Evolutionary conservation across 2,329 filamentous ascomycete genomes (phyloP), one percentile per base, ranked within the genome.

Genomic region (Onygenales sp.): DNA sequence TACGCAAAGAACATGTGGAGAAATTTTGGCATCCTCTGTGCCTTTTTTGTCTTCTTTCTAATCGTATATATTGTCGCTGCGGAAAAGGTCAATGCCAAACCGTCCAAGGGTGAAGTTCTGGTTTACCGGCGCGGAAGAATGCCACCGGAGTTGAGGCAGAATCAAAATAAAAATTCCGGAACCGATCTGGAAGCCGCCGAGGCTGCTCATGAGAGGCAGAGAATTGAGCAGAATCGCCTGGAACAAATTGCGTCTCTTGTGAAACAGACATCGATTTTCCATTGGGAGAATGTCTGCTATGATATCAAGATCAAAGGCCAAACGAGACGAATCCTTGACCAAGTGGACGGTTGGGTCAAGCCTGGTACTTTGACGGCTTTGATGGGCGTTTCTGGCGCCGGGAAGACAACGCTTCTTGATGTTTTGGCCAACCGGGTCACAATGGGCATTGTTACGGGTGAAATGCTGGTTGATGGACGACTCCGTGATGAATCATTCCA

Each of bases 281-380:
- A 89, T 64, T 95, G 89, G 90, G 80, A 84, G 58, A 78, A 92
- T 61, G 85, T 95, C 1, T 90, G 85, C 71, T 95, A 88, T 62
- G 84, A 88, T 55, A 86, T 89, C 66, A 82, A 82, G 62, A 90
- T 95, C 71, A 94, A 94, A 74, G 76, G 77, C 11, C 82, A 92
- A 62, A 73, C 77, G 1, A 81, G 89, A 13, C 82, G 85, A 43
- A 87, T 96, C 62, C 74, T 96, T 55, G 85, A 95, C 62, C 77
- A 93, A 57, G 87, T 95, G 10, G 87, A 94, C 64, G 91, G 91
- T 37, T 96, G 88, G 87, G 89, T 96, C 55, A 93, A 94, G 70
- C 91, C 91, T 2, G 91, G 91, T 55, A 95, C 88, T 13, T 69
- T 95, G 52, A 95, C 90, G 10, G 90, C 88, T 40, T 77, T 95